Percentiles rank a stretch among this genome's conserved stretches.
Evolutionary conservation across 108 stramenopile genomes (phyloP).

Genomic region (Nannochloropsis granulata): DNA sequence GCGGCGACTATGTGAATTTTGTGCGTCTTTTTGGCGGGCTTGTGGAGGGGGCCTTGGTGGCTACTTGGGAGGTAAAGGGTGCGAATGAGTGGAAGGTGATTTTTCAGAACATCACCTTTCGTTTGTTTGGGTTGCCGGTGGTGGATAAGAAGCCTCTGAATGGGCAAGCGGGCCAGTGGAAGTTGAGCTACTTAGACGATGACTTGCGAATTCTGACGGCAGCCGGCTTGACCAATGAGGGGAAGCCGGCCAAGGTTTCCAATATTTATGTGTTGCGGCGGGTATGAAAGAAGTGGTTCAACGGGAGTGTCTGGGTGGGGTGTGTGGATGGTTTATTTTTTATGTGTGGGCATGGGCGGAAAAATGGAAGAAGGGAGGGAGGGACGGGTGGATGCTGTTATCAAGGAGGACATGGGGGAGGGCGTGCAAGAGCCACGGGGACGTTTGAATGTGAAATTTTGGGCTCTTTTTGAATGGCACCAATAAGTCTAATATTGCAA

Average conservation of each 20-base stretch:
- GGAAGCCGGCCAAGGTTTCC: not conserved
- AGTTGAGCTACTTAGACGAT: slow-evolving; percentile 1
- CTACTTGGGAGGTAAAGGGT: slow-evolving; percentile 20
- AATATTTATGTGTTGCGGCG: not conserved
- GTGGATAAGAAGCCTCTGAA: not conserved
- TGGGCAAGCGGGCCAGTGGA: slow-evolving; percentile 5
- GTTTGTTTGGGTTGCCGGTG: not conserved
- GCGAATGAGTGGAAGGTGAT: slow-evolving; percentile 14
- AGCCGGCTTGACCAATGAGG: not conserved
- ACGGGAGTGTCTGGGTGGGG: too few species aligned
- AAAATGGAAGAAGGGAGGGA: too few species aligned
- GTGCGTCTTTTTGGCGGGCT: slow-evolving; percentile 4
- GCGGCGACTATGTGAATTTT: slow-evolving; percentile 8
- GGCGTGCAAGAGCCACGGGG: too few species aligned
- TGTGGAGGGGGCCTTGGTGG: slow-evolving; percentile 5
- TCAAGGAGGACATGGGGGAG: too few species aligned
- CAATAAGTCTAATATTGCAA: too few species aligned
- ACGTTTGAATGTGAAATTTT: too few species aligned
- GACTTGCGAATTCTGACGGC: slow-evolving; percentile 6
- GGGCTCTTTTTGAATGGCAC: too few species aligned
- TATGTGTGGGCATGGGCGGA: too few species aligned
- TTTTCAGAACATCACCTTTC: not conserved
- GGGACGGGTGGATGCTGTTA: too few species aligned
- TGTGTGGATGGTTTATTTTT: too few species aligned
- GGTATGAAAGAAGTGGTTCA: not conserved